Base-by-base conservation (phyloP, 2,329 filamentous ascomycete species). In the Neurospora sp. region DNA sequence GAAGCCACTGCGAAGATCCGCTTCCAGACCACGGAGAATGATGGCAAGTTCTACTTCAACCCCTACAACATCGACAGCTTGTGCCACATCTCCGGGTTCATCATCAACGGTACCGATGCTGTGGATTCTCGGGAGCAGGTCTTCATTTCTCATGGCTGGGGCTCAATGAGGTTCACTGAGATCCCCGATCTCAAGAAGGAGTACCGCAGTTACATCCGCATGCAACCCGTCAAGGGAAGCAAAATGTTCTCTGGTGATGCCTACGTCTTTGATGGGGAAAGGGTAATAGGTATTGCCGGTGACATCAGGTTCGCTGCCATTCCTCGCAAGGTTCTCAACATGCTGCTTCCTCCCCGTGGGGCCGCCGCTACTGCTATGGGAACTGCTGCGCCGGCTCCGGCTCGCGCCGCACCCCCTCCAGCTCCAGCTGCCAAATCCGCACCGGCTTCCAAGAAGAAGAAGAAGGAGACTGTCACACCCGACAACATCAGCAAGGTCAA, bases 301-400 rank as follows among this genome's bases (percentile, higher is more conserved):
- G 87, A 89, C 67, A 83, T 91, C 74, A 88, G 88, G 79, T 91
- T 91, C 82, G 86, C 88, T 77, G 83, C 86, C 74, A 89, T 91
- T 69, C 88, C 89, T 41, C 88, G 89, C 75, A 86, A 86, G 74
- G 83, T 89, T 33, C 82, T 91, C 71, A 89, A 90, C 81, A 85
- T 88, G 74, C 85, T 92, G 78, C 81, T 92, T 72, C 89, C 89
- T 69, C 88, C 88, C 1, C 82, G 84, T 37, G 86, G 86, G 66
- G 80, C 78, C 46, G 78, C 80, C 28, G 79, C 80, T 57, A 77
- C 79, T 39, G 75, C 81, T 57, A 62, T 62, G 52, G 52, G 52
- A 33, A 36, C 23, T 17, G 73, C 78, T 33, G 74, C 79, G 6
- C 76, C 81, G 33, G 72, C 79, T 68, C 79, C 80, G 66, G 74